Conservation (phyloP, 2,329 filamentous ascomycete species). For the Colletotrichum sp. region DNA sequence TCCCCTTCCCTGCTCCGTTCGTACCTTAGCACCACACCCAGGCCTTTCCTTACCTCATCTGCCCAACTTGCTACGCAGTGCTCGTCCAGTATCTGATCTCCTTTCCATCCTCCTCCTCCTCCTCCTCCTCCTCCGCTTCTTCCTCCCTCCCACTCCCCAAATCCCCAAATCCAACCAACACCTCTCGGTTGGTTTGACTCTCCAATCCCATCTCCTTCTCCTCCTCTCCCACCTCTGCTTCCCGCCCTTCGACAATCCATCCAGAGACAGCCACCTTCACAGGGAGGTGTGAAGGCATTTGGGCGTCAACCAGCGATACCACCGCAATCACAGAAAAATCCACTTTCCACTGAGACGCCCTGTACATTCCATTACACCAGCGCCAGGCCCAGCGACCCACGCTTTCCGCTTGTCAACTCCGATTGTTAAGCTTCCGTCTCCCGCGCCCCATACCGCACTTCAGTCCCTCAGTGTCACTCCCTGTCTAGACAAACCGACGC, state of each 20-base stretch:
- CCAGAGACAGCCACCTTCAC: background rate
- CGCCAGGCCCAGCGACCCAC: constrained; percentile 16
- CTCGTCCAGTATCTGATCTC: constrained; percentile 9
- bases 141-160: background rate
- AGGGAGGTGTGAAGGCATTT: constrained; percentile 16
- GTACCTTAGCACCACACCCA: background rate
- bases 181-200: background rate
- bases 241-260: background rate
- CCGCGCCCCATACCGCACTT: constrained; percentile 13
- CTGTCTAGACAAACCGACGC: background rate
- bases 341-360: constrained; percentile 19
- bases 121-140: background rate
- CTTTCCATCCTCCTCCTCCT: background rate
- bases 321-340: constrained; percentile 7
- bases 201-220: constrained; percentile 7
- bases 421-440: constrained; percentile 22
- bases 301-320: constrained; percentile 15
- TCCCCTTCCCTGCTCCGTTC: background rate
- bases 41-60: constrained; percentile 11
- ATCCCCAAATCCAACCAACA: constrained; percentile 13
- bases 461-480: background rate
- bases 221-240: background rate
- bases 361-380: constrained; percentile 13
- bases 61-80: background rate
- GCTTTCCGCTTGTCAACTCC: constrained; percentile 18